A percentile compares a stretch with the other conserved stretches of the same genome.
Conservation (phyloP, 371 early-diverging fungal species). For the Thermomucor indicae-seudaticae region DNA sequence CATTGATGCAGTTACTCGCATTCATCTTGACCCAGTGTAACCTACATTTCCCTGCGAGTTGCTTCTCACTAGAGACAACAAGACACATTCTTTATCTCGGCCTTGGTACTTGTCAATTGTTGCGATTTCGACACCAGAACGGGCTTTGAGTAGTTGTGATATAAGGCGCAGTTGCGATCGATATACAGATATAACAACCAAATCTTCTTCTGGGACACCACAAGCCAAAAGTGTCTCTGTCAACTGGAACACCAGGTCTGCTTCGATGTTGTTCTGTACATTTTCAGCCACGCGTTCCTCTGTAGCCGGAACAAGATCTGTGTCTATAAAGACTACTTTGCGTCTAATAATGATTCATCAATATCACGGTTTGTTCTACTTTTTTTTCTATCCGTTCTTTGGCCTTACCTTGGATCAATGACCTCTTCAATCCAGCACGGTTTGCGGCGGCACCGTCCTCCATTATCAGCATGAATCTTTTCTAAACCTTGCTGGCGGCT, state of each 20-base stretch:
- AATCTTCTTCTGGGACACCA: constrained; percentile 60
- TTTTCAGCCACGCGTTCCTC: constrained; percentile 53
- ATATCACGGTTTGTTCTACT: background rate
- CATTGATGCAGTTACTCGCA: too few species aligned
- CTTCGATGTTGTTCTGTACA: constrained; percentile 72
- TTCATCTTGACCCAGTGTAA: background rate
- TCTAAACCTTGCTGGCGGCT: constrained; percentile 23
- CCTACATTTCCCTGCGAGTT: constrained; percentile 67
- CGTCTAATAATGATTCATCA: constrained; percentile 24
- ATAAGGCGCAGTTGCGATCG: constrained; percentile 77
- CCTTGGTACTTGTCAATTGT: constrained; percentile 95
- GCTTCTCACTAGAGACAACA: constrained; percentile 87
- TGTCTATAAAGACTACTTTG: constrained; percentile 80
- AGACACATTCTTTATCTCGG: constrained; percentile 85
- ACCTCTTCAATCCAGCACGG: constrained; percentile 64
- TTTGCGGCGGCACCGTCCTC: background rate
- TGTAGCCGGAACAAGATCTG: constrained; percentile 61
- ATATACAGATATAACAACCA: constrained; percentile 88
- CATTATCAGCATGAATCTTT: constrained; percentile 8
- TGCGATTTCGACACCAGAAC: constrained; percentile 55
- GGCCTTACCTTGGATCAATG: constrained; percentile 54
- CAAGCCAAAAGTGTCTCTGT: constrained; percentile 52
- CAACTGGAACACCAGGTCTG: constrained; percentile 52
- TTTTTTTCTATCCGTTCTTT: background rate
- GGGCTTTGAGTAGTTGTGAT: constrained; percentile 25